Evolutionary conservation across 2,329 filamentous ascomycete species (phyloP), one percentile per base, ranked within the genome.

Genomic region (Pyricularia pennisetigena): DNA sequence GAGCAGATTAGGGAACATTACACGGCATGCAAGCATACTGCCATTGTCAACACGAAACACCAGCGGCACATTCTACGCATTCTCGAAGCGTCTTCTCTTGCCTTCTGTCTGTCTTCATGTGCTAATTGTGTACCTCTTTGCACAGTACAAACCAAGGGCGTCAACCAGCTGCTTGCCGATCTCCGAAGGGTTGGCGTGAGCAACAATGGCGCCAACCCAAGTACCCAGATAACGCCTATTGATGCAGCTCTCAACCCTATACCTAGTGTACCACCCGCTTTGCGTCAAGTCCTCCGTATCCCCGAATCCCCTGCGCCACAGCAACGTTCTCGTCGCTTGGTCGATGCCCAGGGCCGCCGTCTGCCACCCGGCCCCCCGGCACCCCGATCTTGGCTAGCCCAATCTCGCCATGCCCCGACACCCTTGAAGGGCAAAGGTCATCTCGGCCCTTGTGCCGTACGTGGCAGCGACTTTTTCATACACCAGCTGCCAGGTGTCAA

Each of bases 141-240:
- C 63, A 32, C 71, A 70, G 29, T 68, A 70, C 9, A 69, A 54
- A 59, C 68, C 65, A 79, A 78, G 66, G 78, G 82, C 69, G 87
- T 89, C 74, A 89, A 89, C 75, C 83, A 88, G 70, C 78, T 88
- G 70, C 82, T 89, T 73, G 82, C 84, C 70, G 83, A 81, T 70
- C 75, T 88, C 72, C 85, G 87, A 73, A 83, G 82, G 73, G 78
- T 78, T 67, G 79, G 79, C 64, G 68, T 80, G 70, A 72, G 71
- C 69, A 66, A 68, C 68, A 69, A 69, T 65, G 68, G 57, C 2
- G 67, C 23, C 54, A 20, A 54, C 12, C 20, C 65, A 57, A 12
- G 54, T 49, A 10, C 28, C 30, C n/a, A 23, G 41, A 59, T 29
- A 54, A 62, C 41, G 16, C 16, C 65, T 63, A 49, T 57, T 63